Evolutionary conservation across 169 alveolate genomes (phyloP), one percentile per base, ranked within the genome.

Genomic region (Besnoitia besnoiti): DNA sequence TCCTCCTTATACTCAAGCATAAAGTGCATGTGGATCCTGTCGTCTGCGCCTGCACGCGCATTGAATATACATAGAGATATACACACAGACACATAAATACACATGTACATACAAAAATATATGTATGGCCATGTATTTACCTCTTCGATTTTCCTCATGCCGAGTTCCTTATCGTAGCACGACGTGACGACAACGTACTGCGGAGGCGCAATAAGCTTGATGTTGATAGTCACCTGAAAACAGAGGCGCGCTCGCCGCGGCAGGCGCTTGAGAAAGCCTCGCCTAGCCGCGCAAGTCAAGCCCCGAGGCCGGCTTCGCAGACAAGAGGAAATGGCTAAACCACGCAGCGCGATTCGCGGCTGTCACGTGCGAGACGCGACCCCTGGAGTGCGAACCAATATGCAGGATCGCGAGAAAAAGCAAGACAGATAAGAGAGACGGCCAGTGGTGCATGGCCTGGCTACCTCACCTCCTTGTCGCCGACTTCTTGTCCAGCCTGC

Each of bases 151-250:
- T 85, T 87, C 47, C 46, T 47, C 92, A 92, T 85, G 85, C 95
- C 95, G 42, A 49, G 50, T n/a, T 92, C 90, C 85, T 85, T 92
- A 90, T 92, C 93, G 59, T 50, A 75, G 89, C 93, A 92, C 35
- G 95, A 85, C 2, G 93, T 76, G 87, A 92, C 88, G 47, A 92
- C 84, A 14, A 92, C 95, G 49, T 92, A 92, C 79, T 87, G 93
- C 0, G 95, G 95, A 33, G 95, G 93, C 16, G 95, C 95, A 40
- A 92, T 92, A 16, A 92, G 75, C 55, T 92, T 92, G 37, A 92
- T 89, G 35, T 47, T 40, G 40, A 92, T 61, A 59, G 76, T 89
- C 1, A 49, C 91, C 91, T 87, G 67, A 16, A 8, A 16, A 59
- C 24, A 14, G 21, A 19, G 30, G 37, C 2, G n/a, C n/a, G n/a